Base-by-base conservation (phyloP, 192 early-diverging fungal species). In the Rhizophagus clarus region DNA sequence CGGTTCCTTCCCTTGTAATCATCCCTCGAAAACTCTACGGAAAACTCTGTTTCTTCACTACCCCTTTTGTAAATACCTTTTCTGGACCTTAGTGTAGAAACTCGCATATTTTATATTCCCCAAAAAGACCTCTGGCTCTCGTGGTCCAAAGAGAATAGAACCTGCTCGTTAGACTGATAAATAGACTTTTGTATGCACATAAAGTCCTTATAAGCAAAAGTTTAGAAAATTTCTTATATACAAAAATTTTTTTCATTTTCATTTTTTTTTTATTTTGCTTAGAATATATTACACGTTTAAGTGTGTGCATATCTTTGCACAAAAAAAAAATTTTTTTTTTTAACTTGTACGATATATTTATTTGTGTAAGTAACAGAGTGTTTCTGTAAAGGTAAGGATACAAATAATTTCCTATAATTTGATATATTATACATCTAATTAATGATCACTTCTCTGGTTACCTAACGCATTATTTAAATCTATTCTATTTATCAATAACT, bases 281-380 rank as follows among this genome's bases (percentile, higher is more conserved):
- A 49, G 42, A 49, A 73, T 42, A 73, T 73, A 73, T 73, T 49
- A n/a, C 17, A 31, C 49, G 28, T 74, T 5, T 34, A 74, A 40
- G 61, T 77, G 75, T 77, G 75, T 63, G 61, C 61, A 61, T 62
- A 77, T 66, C 66, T 37, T 61, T 77, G 75, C 75, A 64, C 75
- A 17, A 77, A 61, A 34, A 69, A 22, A 20, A n/a, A n/a, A n/a
- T n/a, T 40, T 73, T 77, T 77, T 64, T 66, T 77, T 64, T 77
- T 22, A 77, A 77, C 75, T 64, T 77, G 75, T 77, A 77, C 75
- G 75, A 77, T 77, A 77, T 77, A 77, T 77, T 77, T 77, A 77
- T 77, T 77, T 77, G 75, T 77, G 61, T 77, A 77, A 74, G 75
- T 24, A 77, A 66, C 61, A 62, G 61, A 77, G 75, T 64, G n/a